Conservation (phyloP, 768 basidiomycete genomes). For the Termitomyces sp. region DNA sequence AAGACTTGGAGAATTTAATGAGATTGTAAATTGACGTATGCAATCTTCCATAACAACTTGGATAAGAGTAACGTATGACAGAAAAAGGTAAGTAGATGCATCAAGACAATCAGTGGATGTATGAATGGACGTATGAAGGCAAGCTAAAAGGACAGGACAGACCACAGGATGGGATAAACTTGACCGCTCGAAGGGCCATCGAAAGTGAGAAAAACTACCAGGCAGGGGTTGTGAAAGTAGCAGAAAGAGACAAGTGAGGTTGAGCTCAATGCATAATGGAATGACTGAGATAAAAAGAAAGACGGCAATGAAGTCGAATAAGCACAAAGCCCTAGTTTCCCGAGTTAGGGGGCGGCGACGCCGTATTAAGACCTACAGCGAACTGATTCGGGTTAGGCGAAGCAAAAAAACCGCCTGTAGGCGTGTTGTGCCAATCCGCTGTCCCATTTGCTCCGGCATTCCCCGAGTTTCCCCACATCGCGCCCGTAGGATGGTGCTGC, state of each 20-base stretch:
- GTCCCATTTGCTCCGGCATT: constrained; percentile 11
- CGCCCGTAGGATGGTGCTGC: constrained; percentile 20
- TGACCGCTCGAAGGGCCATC: not conserved
- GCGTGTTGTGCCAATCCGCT: constrained; percentile 43
- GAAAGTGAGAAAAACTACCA: constrained; percentile 1
- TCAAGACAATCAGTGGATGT: constrained; percentile 10
- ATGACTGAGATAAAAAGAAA: not conserved
- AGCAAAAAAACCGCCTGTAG: constrained; percentile 37
- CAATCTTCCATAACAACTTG: constrained; percentile 14
- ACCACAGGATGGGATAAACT: not conserved
- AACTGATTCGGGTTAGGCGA: constrained; percentile 33
- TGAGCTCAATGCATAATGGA: constrained; percentile 5
- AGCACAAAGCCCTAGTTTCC: constrained; percentile 18
- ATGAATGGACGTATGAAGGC: not conserved
- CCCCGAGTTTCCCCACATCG: constrained; percentile 37
- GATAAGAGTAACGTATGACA: constrained; percentile 8
- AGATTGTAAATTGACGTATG: constrained; percentile 11
- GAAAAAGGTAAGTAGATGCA: constrained; percentile 12
- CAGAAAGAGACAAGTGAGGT: not conserved
- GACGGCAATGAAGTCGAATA: constrained; percentile 4
- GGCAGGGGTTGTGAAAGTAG: not conserved
- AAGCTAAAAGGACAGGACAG: not conserved
- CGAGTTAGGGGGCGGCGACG: constrained; percentile 42
- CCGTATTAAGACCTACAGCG: constrained; percentile 37
- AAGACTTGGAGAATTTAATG: not conserved